Evolutionary conservation across 2,329 filamentous ascomycete genomes (phyloP), one percentile per base, ranked within the genome.

Genomic region (Diaporthe citri): DNA sequence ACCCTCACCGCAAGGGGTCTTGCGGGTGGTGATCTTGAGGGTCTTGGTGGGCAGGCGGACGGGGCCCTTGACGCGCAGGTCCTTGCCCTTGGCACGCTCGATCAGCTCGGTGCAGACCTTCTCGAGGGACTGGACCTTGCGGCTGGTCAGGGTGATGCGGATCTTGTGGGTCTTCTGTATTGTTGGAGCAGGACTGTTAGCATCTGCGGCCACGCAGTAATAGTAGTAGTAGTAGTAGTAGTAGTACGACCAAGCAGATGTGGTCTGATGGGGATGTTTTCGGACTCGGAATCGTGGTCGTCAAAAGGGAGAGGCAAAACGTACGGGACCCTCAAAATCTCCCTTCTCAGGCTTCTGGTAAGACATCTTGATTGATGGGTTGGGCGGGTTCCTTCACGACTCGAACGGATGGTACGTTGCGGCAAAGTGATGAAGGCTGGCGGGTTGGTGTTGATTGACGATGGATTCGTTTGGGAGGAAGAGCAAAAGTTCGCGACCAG

Each of bases 1-100:
- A 90, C 97, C 97, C 93, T 99, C 97, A 94, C 97, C 97, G 89
- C 94, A 97, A 87, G 97, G 97, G 80, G 97, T 98, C 94, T 99
- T 99, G 85, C 97, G 94, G 91, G 97, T 98, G 86, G 94, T 95
- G 91, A 98, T 92, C 91, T 97, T 95, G 84, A 98, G 92, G 86
- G 92, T 95, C 93, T 98, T 98, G 90, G 96, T 98, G 83, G 97
- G 95, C 83, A 98, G 94, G 85, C 96, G 95, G 88, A 98, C 96
- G 86, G 96, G 95, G 84, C 97, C 96, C 94, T 98, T 98, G 90
- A 97, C 95, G 86, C 94, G 94, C 84, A 99, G 94, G 86, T 97
- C 95, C 96, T 99, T 99, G 90, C 90, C 93, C 91, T 97, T 97
- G 85, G 97, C 95, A 85, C 97, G 96, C 89, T 99, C 97, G 87